These are phyloP conservation scores for Sparassis latifolia DNA, from an alignment of 1,284 basidiomycete genomes.

Conservation along the genomic window DNA sequence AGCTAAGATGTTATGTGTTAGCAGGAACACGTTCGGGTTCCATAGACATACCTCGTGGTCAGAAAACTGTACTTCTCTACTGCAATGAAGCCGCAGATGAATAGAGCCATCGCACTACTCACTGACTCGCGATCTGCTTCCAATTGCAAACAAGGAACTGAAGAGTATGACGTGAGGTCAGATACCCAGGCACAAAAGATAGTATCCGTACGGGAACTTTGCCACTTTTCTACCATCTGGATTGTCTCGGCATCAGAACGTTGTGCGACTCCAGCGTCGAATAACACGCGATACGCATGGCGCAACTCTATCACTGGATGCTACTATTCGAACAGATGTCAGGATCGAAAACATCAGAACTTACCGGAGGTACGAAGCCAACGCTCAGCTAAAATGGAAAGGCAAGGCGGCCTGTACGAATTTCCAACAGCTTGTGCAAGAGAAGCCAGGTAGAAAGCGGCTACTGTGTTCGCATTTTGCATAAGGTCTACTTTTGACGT, in stretches of 20 bases:
- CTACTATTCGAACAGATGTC: neutral
- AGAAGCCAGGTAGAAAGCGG: conserved; percentile 72
- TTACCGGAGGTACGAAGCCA: conserved; percentile 73
- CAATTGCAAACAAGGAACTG: conserved; percentile 70
- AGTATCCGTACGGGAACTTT: conserved; percentile 49
- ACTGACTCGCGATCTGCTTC: conserved; percentile 47
- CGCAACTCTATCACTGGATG: conserved; percentile 57
- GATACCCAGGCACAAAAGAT: conserved; percentile 4
- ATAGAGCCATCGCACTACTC: conserved; percentile 62
- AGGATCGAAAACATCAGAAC: conserved; percentile 17
- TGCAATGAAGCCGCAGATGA: conserved; percentile 80
- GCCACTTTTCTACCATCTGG: conserved; percentile 60
- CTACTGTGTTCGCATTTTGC: conserved; percentile 60
- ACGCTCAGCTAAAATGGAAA: conserved; percentile 64
- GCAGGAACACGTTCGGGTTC: neutral
- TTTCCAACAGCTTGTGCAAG: conserved; percentile 54
- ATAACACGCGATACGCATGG: conserved; percentile 66
- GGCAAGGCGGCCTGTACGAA: conserved; percentile 57
- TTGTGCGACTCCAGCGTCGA: conserved; percentile 65
- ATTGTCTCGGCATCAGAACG: conserved; percentile 64
- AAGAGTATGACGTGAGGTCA: neutral
- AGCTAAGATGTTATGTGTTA: conserved; percentile 36
- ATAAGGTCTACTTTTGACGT: conserved; percentile 44
- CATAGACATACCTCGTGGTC: conserved; percentile 51
- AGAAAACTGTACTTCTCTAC: conserved; percentile 77